Percentiles rank a stretch among this genome's conserved stretches.
Evolutionary conservation across 1,284 basidiomycete species (phyloP).

Genomic region (Marasmius fiardii): DNA sequence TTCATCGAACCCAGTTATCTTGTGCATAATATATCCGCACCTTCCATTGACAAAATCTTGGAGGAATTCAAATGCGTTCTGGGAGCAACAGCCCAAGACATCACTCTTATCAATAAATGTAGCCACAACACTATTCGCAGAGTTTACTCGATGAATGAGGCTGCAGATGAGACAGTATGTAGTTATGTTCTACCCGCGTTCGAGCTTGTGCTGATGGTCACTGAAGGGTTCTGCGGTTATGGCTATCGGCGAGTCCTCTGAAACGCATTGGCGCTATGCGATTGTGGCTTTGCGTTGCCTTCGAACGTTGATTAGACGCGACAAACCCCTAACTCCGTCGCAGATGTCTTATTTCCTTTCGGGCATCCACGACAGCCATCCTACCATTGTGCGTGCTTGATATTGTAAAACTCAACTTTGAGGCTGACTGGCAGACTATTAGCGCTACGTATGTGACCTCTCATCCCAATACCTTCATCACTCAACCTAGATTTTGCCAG

Average conservation of each 20-base stretch:
- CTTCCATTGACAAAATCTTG: constrained; percentile 35
- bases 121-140: constrained; percentile 43
- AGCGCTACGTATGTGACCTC: constrained; percentile 57
- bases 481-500: constrained; percentile 29
- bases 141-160: constrained; percentile 35
- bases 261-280: constrained; percentile 83
- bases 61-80: constrained; percentile 36
- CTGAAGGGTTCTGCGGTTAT: constrained; percentile 41
- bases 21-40: constrained; percentile 48
- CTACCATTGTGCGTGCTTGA: constrained; percentile 50
- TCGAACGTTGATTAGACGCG: constrained; percentile 72
- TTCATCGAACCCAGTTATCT: constrained; percentile 60
- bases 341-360: constrained; percentile 58
- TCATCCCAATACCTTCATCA: constrained; percentile 1
- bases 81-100: constrained; percentile 28
- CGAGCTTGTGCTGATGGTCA: not conserved
- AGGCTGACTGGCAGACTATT: constrained; percentile 11
- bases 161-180: constrained; percentile 41
- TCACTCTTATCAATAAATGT: constrained; percentile 39
- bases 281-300: constrained; percentile 75
- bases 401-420: constrained; percentile 2
- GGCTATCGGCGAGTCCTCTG: constrained; percentile 49
- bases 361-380: constrained; percentile 56
- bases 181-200: not conserved
- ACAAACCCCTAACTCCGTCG: constrained; percentile 54